These are phyloP conservation scores for Oryza longistaminata DNA, from an alignment of 176 grass and related monocot genomes.

Conservation along the genomic window DNA sequence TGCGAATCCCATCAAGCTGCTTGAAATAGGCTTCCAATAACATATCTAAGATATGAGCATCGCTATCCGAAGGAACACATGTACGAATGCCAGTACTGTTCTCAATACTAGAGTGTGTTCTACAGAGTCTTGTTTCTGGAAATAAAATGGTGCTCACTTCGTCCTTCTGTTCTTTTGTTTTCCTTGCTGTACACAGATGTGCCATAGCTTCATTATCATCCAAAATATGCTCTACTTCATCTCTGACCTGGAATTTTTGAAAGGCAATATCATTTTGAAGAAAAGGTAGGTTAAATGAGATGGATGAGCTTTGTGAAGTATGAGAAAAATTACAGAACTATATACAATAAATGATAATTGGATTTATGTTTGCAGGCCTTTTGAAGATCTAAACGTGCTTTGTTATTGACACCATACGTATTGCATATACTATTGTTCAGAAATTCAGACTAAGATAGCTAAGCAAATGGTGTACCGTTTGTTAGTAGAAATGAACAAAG, in stretches of 20 bases:
- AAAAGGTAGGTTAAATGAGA: neutral
- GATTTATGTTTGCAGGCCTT: neutral
- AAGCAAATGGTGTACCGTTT: neutral
- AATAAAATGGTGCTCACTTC: slow-evolving; percentile 73
- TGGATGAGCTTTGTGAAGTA: neutral
- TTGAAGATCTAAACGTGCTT: neutral
- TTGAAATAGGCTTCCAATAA: slow-evolving; percentile 98
- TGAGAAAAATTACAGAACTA: neutral
- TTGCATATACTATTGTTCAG: neutral
- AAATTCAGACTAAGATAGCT: neutral
- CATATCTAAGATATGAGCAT: slow-evolving; percentile 95
- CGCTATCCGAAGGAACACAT: slow-evolving; percentile 79
- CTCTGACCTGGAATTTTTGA: slow-evolving; percentile 64
- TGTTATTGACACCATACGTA: neutral
- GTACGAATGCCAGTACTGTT: slow-evolving; percentile 67
- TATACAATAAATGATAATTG: neutral
- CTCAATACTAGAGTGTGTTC: slow-evolving; percentile 59
- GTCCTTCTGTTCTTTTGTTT: slow-evolving; percentile 72
- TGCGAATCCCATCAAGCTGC: slow-evolving; percentile 95
- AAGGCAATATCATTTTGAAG: neutral
- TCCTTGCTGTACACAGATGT: slow-evolving; percentile 92
- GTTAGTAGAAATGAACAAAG: neutral
- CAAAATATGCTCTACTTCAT: slow-evolving; percentile 98
- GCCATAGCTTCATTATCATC: slow-evolving; percentile 93
- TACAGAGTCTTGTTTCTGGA: slow-evolving; percentile 40